These are phyloP conservation scores for Dioszegia aurantiaca DNA, from an alignment of 768 basidiomycete genomes.

Conservation along the genomic window DNA sequence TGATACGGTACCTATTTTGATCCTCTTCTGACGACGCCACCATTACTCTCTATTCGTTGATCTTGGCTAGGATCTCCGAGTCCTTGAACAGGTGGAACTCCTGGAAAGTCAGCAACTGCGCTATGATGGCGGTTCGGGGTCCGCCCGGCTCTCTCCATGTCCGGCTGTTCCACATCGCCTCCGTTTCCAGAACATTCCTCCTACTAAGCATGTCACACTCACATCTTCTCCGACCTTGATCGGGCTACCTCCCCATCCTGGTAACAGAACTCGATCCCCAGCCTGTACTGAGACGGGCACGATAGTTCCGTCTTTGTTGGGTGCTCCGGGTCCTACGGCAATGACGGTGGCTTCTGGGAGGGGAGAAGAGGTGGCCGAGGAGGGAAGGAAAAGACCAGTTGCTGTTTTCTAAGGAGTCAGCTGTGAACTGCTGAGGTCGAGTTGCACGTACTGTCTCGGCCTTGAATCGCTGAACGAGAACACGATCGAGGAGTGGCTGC, in stretches of 20 bases:
- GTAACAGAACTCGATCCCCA: constrained; percentile 88
- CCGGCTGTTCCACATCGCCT: neutral
- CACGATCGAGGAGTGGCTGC: constrained; percentile 88
- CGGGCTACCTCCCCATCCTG: constrained; percentile 91
- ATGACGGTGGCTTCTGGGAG: constrained; percentile 97
- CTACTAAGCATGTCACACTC: constrained; percentile 46
- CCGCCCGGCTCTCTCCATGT: neutral
- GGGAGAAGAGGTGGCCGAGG: constrained; percentile 74
- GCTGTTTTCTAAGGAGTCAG: constrained; percentile 79
- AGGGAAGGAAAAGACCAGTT: constrained; percentile 90
- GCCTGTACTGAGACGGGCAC: constrained; percentile 74
- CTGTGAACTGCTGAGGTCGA: neutral
- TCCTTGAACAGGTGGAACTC: constrained; percentile 96
- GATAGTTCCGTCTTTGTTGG: constrained; percentile 74
- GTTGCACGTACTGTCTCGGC: constrained; percentile 68
- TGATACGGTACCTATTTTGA: neutral
- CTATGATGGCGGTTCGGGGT: neutral
- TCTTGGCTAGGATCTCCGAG: constrained; percentile 91
- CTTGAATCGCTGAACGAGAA: constrained; percentile 96
- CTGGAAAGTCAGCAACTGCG: constrained; percentile 54
- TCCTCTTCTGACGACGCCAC: neutral
- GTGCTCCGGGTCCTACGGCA: constrained; percentile 91
- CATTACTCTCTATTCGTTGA: constrained; percentile 67
- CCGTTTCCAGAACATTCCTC: neutral
- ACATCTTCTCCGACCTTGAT: constrained; percentile 98